phyloP scores from a whole-genome alignment of 2,329 filamentous ascomycete genomes.

The Colletotrichum sp. region DNA sequence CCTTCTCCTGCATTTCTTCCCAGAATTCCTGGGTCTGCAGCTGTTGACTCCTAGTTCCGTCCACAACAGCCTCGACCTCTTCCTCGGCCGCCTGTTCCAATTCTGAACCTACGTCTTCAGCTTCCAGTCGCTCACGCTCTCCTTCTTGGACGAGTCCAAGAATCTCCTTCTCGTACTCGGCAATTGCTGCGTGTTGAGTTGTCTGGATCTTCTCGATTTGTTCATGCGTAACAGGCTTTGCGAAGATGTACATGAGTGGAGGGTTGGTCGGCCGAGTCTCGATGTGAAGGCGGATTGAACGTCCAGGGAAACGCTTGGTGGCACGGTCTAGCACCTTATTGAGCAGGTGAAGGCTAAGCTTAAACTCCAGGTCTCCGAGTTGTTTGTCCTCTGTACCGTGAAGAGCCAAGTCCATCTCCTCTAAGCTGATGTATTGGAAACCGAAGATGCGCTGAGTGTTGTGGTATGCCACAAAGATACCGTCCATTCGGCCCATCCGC shows the following conservation, averaged over 20 bases:
- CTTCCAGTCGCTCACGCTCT: conserved; percentile 2
- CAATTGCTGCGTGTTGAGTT: conserved; percentile 66
- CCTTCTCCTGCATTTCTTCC: conserved; percentile 59
- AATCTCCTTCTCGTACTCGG: conserved; percentile 70
- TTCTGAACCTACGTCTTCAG: conserved; percentile 20
- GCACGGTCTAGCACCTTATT: conserved; percentile 81
- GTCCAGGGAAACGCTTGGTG: conserved; percentile 74
- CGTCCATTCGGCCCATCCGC: conserved; percentile 97
- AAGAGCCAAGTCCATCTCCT: conserved; percentile 89
- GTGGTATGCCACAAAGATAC: conserved; percentile 96
- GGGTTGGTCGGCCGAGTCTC: conserved; percentile 69
- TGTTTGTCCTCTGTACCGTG: conserved; percentile 73
- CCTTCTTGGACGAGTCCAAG: conserved; percentile 50
- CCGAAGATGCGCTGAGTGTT: conserved; percentile 96
- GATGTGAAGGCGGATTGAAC: conserved; percentile 80
- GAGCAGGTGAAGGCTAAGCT: conserved; percentile 76
- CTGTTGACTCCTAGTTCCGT: conserved; percentile 23
- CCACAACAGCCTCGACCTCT: conserved; percentile 17
- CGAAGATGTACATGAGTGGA: conserved; percentile 87
- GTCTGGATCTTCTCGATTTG: conserved; percentile 78
- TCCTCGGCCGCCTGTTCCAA: not conserved
- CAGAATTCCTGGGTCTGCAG: conserved; percentile 47
- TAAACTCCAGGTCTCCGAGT: conserved; percentile 86
- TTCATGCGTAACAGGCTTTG: conserved; percentile 78
- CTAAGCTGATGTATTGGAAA: conserved; percentile 89